These are phyloP conservation scores for Corylus avellana DNA, from an alignment of 306 rosid genomes.

Conservation along the genomic window DNA sequence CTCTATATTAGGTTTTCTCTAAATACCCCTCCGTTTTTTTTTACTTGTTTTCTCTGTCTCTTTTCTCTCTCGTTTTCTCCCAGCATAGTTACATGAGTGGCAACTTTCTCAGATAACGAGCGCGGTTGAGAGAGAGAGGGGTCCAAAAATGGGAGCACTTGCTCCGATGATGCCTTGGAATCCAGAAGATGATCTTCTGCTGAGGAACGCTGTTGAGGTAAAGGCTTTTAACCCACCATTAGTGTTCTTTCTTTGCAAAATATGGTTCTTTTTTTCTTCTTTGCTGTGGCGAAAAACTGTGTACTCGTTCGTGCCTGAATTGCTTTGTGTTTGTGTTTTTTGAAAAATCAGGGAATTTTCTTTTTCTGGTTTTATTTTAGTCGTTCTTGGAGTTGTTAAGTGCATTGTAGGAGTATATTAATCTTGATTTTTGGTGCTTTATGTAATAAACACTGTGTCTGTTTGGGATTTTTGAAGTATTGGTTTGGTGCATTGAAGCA, in stretches of 20 bases:
- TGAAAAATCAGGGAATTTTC: neutral
- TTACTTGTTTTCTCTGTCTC: neutral
- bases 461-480: constrained; percentile 5
- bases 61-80: neutral
- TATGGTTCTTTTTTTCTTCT: neutral
- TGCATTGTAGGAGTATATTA: neutral
- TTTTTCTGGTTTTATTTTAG: neutral
- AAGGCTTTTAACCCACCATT: neutral
- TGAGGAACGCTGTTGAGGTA: constrained; percentile 91
- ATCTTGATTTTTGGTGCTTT: neutral
- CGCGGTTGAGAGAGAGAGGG: constrained; percentile 3
- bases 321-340: neutral
- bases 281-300: neutral
- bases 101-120: neutral
- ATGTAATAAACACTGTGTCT: neutral
- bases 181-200: constrained; percentile 80
- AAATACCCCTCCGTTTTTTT: constrained; percentile 13
- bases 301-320: neutral
- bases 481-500: constrained; percentile 2
- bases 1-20: constrained; percentile 16
- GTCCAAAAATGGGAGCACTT: constrained; percentile 68
- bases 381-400: neutral
- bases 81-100: neutral
- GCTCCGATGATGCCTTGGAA: constrained; percentile 58
- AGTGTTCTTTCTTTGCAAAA: neutral